phyloP scores from a whole-genome alignment of 208 protist species.

The Leishmania major region DNA sequence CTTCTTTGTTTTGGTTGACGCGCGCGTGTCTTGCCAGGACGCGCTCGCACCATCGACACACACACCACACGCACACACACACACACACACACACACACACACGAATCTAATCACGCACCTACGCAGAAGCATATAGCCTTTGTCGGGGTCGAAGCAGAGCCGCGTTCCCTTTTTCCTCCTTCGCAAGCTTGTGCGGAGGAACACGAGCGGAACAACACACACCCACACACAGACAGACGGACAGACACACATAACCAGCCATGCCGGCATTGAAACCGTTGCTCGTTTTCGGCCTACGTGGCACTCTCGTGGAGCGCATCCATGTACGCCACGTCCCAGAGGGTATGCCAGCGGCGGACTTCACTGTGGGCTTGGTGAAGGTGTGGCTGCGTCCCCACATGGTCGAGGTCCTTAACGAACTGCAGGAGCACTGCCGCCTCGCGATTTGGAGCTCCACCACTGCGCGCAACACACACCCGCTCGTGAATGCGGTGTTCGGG shows the following conservation, averaged over 20 bases:
- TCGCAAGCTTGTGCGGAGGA: neutral
- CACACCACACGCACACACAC: neutral
- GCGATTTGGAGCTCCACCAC: conserved; percentile 91
- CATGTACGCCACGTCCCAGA: conserved; percentile 61
- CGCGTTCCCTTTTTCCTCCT: neutral
- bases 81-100: neutral
- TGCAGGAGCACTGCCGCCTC: conserved; percentile 78
- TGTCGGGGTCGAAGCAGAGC: neutral
- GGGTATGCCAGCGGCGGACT: conserved; percentile 63
- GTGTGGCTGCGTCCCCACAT: conserved; percentile 86
- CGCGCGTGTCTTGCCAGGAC: neutral
- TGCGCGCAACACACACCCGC: conserved; percentile 77
- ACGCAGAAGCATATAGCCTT: neutral
- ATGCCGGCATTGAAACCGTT: conserved; percentile 62
- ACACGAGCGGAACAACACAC: neutral
- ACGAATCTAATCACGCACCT: neutral
- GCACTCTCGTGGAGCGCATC: conserved; percentile 85
- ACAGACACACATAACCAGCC: neutral
- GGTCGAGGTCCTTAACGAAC: conserved; percentile 52
- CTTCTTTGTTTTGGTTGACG: neutral
- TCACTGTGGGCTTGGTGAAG: conserved; percentile 75
- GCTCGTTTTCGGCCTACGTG: conserved; percentile 83
- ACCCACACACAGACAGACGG: neutral
- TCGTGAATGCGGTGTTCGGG: conserved; percentile 79
- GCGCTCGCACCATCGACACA: neutral